Conservation (phyloP, 108 stramenopile species). For the Nitzschia sp. region DNA sequence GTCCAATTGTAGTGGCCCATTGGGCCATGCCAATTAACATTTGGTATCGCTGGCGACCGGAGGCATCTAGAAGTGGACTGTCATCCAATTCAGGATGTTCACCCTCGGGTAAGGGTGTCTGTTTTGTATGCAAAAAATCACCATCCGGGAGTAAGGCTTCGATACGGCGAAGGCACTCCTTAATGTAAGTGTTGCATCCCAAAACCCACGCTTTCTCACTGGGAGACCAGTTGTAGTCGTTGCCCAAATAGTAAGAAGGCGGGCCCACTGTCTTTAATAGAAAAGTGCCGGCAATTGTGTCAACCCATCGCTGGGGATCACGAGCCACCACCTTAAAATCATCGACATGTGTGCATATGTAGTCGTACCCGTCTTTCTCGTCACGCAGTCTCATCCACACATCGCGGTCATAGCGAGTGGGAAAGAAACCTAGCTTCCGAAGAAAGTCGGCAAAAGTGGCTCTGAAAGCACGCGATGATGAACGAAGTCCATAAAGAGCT, state of each 20-base stretch:
- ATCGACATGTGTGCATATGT: not conserved
- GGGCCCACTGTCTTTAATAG: not conserved
- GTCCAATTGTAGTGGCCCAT: slow-evolving; percentile 50
- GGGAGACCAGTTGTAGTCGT: too few species aligned
- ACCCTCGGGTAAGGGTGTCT: not conserved
- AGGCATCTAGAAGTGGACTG: not conserved
- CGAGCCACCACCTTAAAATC: not conserved
- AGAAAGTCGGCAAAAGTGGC: not conserved
- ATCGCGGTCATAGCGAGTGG: not conserved
- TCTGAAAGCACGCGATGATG: not conserved
- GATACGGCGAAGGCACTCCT: too few species aligned
- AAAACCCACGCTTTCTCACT: not conserved
- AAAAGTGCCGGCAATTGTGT: not conserved
- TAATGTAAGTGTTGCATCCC: not conserved
- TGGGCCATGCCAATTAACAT: slow-evolving; percentile 37
- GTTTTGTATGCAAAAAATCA: not conserved
- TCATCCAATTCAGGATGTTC: slow-evolving; percentile 8
- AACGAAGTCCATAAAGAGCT: slow-evolving; percentile 48
- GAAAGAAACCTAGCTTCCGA: not conserved
- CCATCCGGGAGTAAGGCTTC: not conserved
- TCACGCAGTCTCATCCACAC: not conserved
- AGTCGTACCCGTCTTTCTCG: not conserved
- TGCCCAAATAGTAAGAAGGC: too few species aligned
- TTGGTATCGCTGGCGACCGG: not conserved
- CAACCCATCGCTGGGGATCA: not conserved